These are phyloP conservation scores for Zygnema circumcarinatum DNA, from an alignment of 139 green algal species.

Conservation along the genomic window DNA sequence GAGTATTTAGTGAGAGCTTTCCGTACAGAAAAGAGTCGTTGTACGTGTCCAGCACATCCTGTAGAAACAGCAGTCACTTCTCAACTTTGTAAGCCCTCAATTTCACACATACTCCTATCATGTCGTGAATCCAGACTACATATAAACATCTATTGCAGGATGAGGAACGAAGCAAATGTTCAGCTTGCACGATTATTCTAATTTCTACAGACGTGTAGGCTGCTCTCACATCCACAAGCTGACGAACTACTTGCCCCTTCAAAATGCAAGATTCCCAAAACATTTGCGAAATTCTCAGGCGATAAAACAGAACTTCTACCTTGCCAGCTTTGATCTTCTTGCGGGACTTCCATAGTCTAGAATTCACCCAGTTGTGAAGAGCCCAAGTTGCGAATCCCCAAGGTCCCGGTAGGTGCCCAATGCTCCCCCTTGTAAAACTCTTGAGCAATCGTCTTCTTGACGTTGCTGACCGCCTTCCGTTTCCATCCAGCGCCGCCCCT, in stretches of 20 bases:
- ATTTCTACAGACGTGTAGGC: too few relatives aligned
- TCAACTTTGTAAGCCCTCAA: too few relatives aligned
- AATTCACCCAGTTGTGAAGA: neutral
- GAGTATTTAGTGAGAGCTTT: neutral
- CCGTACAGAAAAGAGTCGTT: slow-evolving; percentile 5
- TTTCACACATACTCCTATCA: too few relatives aligned
- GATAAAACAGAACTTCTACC: neutral
- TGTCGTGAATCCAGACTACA: neutral
- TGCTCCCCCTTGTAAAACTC: neutral
- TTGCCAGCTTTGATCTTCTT: neutral
- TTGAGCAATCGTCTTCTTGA: neutral
- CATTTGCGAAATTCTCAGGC: too few relatives aligned
- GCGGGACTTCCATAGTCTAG: neutral
- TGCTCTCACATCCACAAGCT: too few relatives aligned
- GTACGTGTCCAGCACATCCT: neutral
- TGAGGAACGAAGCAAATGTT: too few relatives aligned
- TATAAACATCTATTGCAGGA: too few relatives aligned
- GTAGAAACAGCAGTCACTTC: too few relatives aligned
- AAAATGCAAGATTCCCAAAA: too few relatives aligned
- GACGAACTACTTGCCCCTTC: too few relatives aligned
- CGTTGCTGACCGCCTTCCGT: neutral
- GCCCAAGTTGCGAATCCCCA: neutral
- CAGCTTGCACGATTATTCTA: too few relatives aligned
- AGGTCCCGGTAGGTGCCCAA: neutral
- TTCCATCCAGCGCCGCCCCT: neutral